phyloP scores from a whole-genome alignment of 306 rosid genomes.

The Styphnolobium japonicum region DNA sequence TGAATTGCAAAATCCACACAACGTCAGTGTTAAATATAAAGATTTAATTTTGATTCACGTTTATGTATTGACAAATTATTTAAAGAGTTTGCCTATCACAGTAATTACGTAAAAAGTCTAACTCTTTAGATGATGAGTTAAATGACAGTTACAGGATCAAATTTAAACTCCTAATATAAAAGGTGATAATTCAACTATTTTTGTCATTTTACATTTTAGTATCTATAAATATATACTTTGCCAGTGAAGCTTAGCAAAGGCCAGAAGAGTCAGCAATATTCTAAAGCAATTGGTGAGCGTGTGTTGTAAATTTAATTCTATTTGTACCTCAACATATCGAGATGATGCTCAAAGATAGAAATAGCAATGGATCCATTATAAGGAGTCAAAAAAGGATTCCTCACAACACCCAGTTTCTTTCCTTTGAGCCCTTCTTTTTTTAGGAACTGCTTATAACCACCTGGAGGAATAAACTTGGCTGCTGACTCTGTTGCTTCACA shows the following conservation, averaged over 20 bases:
- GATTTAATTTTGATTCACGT: no score
- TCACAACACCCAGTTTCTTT: constrained; percentile 66
- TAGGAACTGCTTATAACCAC: constrained; percentile 63
- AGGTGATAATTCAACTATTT: background rate
- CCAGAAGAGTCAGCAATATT: background rate
- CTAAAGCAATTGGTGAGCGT: background rate
- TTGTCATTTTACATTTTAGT: background rate
- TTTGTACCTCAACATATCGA: constrained; percentile 40
- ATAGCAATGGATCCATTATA: constrained; percentile 34
- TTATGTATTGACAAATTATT: no score
- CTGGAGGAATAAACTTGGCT: constrained; percentile 46
- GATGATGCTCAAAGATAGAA: constrained; percentile 48
- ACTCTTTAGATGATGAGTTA: no score
- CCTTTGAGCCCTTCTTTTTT: constrained; percentile 51
- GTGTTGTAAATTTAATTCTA: background rate
- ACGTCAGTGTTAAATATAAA: background rate
- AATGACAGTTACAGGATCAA: no score
- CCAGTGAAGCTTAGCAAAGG: background rate
- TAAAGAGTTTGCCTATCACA: no score
- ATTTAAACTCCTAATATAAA: no score
- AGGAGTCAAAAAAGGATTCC: constrained; percentile 42
- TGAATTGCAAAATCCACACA: background rate
- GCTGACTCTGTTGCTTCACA: constrained; percentile 50
- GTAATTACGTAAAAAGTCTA: no score
- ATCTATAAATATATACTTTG: background rate